Conservation (phyloP, 2,329 filamentous ascomycete genomes). For the Cladosporium sp. region DNA sequence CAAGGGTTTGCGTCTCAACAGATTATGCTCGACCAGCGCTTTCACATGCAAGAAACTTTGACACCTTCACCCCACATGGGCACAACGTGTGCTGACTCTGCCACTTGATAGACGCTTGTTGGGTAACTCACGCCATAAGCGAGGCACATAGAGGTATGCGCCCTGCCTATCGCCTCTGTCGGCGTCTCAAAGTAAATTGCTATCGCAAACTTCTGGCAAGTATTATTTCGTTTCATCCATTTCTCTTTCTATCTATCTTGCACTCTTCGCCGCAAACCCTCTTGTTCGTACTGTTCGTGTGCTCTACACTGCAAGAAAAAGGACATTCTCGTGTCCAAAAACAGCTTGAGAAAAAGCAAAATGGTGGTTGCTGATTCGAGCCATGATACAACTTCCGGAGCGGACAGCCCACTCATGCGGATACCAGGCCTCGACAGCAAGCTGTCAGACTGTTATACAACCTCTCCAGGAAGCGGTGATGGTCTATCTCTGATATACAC, state of each 20-base stretch:
- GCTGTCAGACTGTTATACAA: background rate
- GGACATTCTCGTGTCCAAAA: background rate
- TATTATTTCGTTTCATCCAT: background rate
- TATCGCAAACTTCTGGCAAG: background rate
- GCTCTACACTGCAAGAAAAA: background rate
- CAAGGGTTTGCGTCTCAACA: conserved; percentile 17
- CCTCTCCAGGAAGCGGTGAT: background rate
- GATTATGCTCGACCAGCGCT: background rate
- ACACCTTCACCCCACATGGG: conserved; percentile 2
- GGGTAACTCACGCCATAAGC: conserved; percentile 10
- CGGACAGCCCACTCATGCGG: background rate
- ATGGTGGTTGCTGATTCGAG: background rate
- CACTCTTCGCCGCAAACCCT: background rate
- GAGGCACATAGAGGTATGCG: conserved; percentile 1
- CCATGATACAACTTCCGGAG: background rate
- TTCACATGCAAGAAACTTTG: conserved; percentile 16
- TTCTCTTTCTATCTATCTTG: background rate
- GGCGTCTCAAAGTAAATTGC: conserved; percentile 2
- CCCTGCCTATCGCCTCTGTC: background rate
- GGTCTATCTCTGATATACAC: conserved; percentile 16
- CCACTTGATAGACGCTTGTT: conserved; percentile 15
- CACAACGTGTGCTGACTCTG: conserved; percentile 14
- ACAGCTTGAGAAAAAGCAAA: background rate
- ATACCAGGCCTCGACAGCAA: background rate
- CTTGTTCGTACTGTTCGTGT: background rate